Evolutionary conservation across 495 filamentous ascomycete genomes (phyloP), one percentile per base, ranked within the genome.

Genomic region (Cercophora sp.): DNA sequence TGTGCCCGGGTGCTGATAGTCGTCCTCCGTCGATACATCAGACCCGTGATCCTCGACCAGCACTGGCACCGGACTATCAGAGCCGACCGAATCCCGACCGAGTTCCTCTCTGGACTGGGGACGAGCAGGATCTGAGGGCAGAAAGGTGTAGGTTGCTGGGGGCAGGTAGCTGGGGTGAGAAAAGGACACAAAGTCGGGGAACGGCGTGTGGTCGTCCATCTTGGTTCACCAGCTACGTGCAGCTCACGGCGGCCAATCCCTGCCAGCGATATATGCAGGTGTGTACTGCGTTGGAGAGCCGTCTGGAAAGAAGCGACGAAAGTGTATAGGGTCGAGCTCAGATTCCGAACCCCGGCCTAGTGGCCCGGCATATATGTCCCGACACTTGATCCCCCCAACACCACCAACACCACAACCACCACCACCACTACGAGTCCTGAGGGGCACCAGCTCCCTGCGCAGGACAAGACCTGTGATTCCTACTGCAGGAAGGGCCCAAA

Each of bases 31-130:
- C 4, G 62, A 62, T n/a, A 60, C 15, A 43, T 66, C 64, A 2
- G 62, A 66, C 8, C 56, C 64, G 6, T 56, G 55, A 48, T 67
- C 66, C 35, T 66, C 58, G 2, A 67, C 43, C 64, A 63, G 61
- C 2, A 52, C 57, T 10, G 64, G 60, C 1, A 60, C 51, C 0
- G 62, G 67, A 8, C 51, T 50, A 23, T 61, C 55, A 26, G 63
- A 64, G 2, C 52, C 62, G 15, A 55, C 47, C 4, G 66, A 68
- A 19, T 48, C 60, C 10, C 59, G 57, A 16, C 15, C 49, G 25
- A 20, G 31, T 31, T 29, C 19, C 18, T 32, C 23, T 8, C 51
- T 41, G 15, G 20, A 20, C 16, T 22, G 52, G 37, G 31, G 37
- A 8, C 23, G 20, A 18, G 40, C 27, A 20, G 46, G 19, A 26